phyloP scores from a whole-genome alignment of 2,329 filamentous ascomycete species.

The Arthrobotrys sphaeroides region DNA sequence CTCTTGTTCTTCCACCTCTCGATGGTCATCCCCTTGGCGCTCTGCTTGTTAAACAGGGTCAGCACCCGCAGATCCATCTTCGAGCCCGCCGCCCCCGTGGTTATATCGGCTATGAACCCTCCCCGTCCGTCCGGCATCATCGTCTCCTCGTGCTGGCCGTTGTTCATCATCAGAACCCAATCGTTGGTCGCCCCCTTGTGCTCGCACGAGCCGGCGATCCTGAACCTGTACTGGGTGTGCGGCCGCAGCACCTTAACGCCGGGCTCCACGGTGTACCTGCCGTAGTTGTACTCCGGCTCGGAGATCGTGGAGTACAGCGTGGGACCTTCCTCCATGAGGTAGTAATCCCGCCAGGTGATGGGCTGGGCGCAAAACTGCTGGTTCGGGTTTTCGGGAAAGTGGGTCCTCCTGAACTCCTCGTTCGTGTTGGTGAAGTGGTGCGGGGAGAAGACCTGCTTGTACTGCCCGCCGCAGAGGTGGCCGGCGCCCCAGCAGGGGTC shows the following conservation, averaged over 20 bases:
- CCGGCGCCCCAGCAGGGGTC: slow-evolving; percentile 96
- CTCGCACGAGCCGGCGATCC: slow-evolving; percentile 26
- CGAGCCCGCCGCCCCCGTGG: slow-evolving; percentile 10
- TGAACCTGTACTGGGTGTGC: slow-evolving; percentile 29
- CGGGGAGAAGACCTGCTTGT: slow-evolving; percentile 75
- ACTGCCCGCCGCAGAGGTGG: slow-evolving; percentile 69
- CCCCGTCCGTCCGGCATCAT: slow-evolving; percentile 34
- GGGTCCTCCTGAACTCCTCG: slow-evolving; percentile 79
- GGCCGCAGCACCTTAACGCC: slow-evolving; percentile 3
- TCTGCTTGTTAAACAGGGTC: slow-evolving; percentile 20
- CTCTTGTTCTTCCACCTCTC: slow-evolving; percentile 28
- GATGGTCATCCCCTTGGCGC: slow-evolving; percentile 27
- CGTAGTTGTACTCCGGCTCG: slow-evolving; percentile 19
- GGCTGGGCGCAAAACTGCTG: slow-evolving; percentile 31
- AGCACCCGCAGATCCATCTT: slow-evolving; percentile 14
- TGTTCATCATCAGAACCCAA: slow-evolving; percentile 30
- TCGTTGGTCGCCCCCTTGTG: slow-evolving; percentile 14
- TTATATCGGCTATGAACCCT: slow-evolving; percentile 21
- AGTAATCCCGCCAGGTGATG: slow-evolving; percentile 35
- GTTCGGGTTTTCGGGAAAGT: slow-evolving; percentile 74
- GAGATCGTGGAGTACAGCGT: slow-evolving; percentile 1
- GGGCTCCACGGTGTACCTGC: slow-evolving; percentile 26
- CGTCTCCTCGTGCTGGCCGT: slow-evolving; percentile 5
- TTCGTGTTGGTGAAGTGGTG: slow-evolving; percentile 72
- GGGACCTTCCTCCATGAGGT: slow-evolving; percentile 21